Evolutionary conservation across 805 yeast species (phyloP), one percentile per base, ranked within the genome.

Genomic region (Lipomyces yamanashiensis): DNA sequence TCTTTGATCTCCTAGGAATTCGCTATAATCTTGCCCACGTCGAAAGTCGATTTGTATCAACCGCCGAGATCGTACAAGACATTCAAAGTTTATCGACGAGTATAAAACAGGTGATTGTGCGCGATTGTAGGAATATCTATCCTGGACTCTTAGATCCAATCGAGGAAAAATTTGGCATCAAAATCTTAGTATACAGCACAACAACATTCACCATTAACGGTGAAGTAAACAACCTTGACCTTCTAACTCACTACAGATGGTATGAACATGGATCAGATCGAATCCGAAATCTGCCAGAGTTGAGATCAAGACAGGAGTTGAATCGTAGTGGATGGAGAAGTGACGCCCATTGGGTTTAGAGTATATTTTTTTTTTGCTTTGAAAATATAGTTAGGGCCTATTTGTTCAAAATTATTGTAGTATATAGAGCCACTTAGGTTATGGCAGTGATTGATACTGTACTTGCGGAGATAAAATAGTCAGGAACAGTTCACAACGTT

Each of bases 101-200:
- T 10, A 51, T 61, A 7, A n/a, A 12, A 23, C 44, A 47, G 7
- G 41, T 61, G 12, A 36, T 52, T 6, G 45, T 61, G 12, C 56
- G 61, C 33, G 64, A 61, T 54, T 61, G 64, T 40, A 36, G 50
- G 19, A 61, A 61, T 33, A 61, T 61, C 19, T 61, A 61, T 23
- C 49, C 61, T 6, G 49, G 23, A 19, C 21, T 52, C 2, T 58
- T 61, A 8, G 55, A 41, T 8, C 54, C 61, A 8, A 49, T 61
- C 15, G 44, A 44, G 15, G 19, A 39, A 28, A 45, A 47, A 33
- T 57, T 51, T 33, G 53, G 48, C 10, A 56, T 61, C 21, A 36
- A 43, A 19, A 39, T 61, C 9, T 17, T 7, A 5, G 64, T 61
- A 13, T 23, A 33, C 36, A 50, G 54, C 21, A 61, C 64, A 10